These are phyloP conservation scores for Clitopilus hobsonii DNA, from an alignment of 768 basidiomycete genomes.

Conservation along the genomic window DNA sequence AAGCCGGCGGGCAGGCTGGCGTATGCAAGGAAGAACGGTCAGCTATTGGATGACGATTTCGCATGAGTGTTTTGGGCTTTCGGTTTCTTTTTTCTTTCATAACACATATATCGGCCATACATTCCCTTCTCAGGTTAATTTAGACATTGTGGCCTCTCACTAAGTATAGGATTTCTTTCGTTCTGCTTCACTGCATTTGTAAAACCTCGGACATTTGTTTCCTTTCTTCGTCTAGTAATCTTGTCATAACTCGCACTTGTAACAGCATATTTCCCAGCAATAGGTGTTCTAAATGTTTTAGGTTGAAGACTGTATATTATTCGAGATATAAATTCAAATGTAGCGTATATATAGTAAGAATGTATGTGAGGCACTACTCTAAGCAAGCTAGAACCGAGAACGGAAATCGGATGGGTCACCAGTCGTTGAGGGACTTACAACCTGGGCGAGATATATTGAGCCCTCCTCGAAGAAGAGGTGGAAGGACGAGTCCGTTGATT, in stretches of 20 bases:
- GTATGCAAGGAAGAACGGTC: constrained; percentile 43
- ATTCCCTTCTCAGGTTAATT: background rate
- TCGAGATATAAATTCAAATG: background rate
- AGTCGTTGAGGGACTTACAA: constrained; percentile 64
- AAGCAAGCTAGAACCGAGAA: background rate
- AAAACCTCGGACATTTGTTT: background rate
- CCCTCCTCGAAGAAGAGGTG: constrained; percentile 82
- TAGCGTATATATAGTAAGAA: background rate
- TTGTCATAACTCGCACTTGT: background rate
- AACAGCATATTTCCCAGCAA: constrained; percentile 1
- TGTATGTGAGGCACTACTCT: background rate
- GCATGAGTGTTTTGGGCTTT: constrained; percentile 14
- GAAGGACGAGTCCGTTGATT: constrained; percentile 76
- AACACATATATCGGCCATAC: background rate
- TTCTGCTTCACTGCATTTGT: background rate
- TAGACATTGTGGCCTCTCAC: background rate
- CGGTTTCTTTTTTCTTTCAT: background rate
- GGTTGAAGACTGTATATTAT: background rate
- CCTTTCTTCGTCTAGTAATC: background rate
- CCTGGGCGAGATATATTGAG: constrained; percentile 73
- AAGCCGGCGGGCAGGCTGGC: constrained; percentile 71
- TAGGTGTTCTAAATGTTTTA: background rate
- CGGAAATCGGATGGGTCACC: constrained; percentile 36
- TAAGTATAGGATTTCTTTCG: background rate
- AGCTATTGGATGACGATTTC: constrained; percentile 35